A percentile compares a stretch with the other conserved stretches of the same genome.
Evolutionary conservation across 2,329 filamentous ascomycete genomes (phyloP).

Genomic region (Neofusicoccum parvum): DNA sequence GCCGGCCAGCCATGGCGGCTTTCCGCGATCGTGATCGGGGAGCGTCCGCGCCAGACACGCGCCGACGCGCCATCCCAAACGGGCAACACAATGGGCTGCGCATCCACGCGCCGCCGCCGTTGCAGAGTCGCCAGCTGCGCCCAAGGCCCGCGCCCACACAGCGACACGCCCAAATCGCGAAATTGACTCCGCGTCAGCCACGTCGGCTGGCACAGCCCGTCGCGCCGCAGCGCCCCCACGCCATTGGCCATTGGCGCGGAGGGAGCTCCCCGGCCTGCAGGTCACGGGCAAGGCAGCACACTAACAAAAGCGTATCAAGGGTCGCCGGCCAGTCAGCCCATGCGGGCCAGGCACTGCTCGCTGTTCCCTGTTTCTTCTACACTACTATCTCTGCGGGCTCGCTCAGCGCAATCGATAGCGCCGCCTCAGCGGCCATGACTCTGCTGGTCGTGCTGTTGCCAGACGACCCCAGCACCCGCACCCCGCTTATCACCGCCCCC

Average conservation of each 20-base stretch:
- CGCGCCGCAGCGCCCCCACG: neutral
- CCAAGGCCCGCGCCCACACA: neutral
- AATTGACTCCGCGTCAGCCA: conserved; percentile 12
- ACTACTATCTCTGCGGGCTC: neutral
- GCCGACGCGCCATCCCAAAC: conserved; percentile 14
- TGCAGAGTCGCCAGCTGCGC: neutral
- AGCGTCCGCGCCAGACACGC: conserved; percentile 4
- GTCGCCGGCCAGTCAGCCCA: neutral
- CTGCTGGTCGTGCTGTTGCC: neutral
- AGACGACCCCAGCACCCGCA: conserved; percentile 34
- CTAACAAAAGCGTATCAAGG: neutral
- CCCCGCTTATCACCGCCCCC: conserved; percentile 31
- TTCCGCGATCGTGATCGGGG: conserved; percentile 7
- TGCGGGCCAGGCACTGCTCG: neutral
- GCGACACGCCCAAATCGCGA: neutral
- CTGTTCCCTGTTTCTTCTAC: conserved; percentile 7
- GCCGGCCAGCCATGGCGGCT: neutral
- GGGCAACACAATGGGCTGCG: conserved; percentile 11
- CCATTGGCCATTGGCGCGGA: neutral
- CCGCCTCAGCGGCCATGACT: conserved; percentile 3
- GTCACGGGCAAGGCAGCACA: neutral
- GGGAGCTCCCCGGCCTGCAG: neutral
- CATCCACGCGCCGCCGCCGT: neutral
- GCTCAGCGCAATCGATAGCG: neutral
- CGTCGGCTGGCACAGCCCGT: neutral